Percentiles rank a stretch among this genome's conserved stretches.
Conservation (phyloP, 116 monocot genomes). For the Cymodocea nodosa region DNA sequence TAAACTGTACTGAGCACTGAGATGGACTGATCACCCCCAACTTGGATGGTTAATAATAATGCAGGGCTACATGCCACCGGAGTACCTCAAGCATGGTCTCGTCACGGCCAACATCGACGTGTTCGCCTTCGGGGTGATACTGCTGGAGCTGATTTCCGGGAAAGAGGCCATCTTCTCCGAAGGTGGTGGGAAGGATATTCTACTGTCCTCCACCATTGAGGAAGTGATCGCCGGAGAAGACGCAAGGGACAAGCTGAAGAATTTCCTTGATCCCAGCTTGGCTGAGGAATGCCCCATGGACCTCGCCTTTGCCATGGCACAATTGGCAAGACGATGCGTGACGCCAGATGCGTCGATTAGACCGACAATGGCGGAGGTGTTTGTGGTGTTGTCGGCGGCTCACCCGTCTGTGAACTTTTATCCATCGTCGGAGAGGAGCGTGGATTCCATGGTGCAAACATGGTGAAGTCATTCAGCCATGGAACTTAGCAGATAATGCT, state of each 20-base stretch:
- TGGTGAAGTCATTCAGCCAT: constrained; percentile 8
- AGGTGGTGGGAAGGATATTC: constrained; percentile 5
- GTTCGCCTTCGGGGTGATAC: constrained; percentile 55
- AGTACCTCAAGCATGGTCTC: constrained; percentile 71
- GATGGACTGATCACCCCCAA: neutral
- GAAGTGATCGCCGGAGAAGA: constrained; percentile 38
- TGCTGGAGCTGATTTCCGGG: constrained; percentile 59
- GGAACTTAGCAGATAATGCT: no score
- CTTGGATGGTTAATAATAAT: neutral
- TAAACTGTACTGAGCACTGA: neutral
- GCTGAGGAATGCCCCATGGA: constrained; percentile 48
- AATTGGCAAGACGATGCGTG: constrained; percentile 63
- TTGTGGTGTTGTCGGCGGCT: constrained; percentile 42
- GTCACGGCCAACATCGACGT: constrained; percentile 54
- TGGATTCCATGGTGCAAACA: constrained; percentile 13
- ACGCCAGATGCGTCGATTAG: constrained; percentile 27
- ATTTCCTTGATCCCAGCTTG: constrained; percentile 46
- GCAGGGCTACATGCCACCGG: constrained; percentile 55
- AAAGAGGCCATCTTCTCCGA: constrained; percentile 21
- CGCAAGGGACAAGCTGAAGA: constrained; percentile 34
- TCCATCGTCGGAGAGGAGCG: constrained; percentile 17
- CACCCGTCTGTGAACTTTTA: constrained; percentile 58
- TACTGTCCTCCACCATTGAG: constrained; percentile 19
- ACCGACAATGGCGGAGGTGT: constrained; percentile 35
- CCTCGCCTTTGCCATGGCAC: constrained; percentile 46